Percentiles rank a stretch among this genome's conserved stretches.
Evolutionary conservation across 768 basidiomycete species (phyloP).

Genomic region (Tulasnella calospora): DNA sequence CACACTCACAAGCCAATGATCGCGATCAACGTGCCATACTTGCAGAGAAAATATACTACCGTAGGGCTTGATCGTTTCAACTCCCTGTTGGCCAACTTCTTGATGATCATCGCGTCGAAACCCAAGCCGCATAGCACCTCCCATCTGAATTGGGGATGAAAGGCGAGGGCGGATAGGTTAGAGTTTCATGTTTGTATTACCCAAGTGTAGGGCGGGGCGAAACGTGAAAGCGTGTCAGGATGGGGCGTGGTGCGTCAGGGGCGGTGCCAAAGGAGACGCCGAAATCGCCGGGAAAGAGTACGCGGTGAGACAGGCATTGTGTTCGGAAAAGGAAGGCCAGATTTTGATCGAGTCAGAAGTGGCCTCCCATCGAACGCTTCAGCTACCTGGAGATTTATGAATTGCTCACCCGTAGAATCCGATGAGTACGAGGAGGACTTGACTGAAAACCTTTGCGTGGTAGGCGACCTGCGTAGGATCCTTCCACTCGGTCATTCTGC

Average conservation of each 20-base stretch:
- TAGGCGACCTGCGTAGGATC: not conserved
- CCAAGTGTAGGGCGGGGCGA: not conserved
- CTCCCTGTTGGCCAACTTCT: not conserved
- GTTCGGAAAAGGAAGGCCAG: not conserved
- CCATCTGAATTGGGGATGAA: constrained; percentile 10
- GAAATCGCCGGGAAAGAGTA: not conserved
- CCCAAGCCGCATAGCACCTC: constrained; percentile 3
- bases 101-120: not conserved
- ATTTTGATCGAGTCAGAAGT: not conserved
- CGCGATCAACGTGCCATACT: not conserved
- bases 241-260: not conserved
- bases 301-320: not conserved
- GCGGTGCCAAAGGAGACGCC: not conserved
- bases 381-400: not conserved
- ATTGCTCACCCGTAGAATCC: not conserved
- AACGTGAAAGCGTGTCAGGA: not conserved
- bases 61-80: not conserved
- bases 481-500: not conserved
- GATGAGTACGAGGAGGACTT: constrained; percentile 17
- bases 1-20: not conserved
- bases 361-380: not conserved
- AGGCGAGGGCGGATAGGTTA: not conserved
- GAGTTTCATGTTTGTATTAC: not conserved
- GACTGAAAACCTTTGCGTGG: not conserved
- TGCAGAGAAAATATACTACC: constrained; percentile 4